These are phyloP conservation scores for Lolium rigidum DNA, from an alignment of 176 grass and related monocot genomes.

Conservation along the genomic window DNA sequence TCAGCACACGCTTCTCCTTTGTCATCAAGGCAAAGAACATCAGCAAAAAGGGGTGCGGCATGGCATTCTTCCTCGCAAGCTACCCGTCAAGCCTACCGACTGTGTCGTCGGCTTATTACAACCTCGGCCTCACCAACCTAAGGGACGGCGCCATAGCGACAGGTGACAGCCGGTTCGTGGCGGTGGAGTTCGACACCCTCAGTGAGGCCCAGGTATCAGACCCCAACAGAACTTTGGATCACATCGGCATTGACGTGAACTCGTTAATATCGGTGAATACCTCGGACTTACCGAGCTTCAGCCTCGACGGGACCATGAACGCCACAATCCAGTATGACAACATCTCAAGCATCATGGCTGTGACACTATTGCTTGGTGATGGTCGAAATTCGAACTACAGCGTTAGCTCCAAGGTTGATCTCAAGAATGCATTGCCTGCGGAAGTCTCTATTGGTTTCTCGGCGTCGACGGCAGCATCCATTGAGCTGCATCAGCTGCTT, in stretches of 20 bases:
- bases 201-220: not conserved
- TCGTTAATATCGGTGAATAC: constrained; percentile 15
- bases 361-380: not conserved
- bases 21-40: not conserved
- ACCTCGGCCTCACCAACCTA: constrained; percentile 16
- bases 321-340: constrained; percentile 11
- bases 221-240: constrained; percentile 1
- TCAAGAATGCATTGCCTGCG: constrained; percentile 41
- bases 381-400: not conserved
- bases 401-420: constrained; percentile 35
- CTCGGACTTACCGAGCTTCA: not conserved
- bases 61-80: constrained; percentile 45
- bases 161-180: constrained; percentile 25
- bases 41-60: constrained; percentile 23
- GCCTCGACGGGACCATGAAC: constrained; percentile 6
- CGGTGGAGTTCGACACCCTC: constrained; percentile 43
- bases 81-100: constrained; percentile 19
- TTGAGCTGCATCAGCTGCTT: constrained; percentile 48
- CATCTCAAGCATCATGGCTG: not conserved
- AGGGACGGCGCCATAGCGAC: not conserved
- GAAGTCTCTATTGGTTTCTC: constrained; percentile 65
- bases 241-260: constrained; percentile 29
- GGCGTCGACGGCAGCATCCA: constrained; percentile 28
- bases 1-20: constrained; percentile 41
- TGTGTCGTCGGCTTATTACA: not conserved